These are phyloP conservation scores for Coemansia javaensis DNA, from an alignment of 192 early-diverging fungal species.

Conservation along the genomic window DNA sequence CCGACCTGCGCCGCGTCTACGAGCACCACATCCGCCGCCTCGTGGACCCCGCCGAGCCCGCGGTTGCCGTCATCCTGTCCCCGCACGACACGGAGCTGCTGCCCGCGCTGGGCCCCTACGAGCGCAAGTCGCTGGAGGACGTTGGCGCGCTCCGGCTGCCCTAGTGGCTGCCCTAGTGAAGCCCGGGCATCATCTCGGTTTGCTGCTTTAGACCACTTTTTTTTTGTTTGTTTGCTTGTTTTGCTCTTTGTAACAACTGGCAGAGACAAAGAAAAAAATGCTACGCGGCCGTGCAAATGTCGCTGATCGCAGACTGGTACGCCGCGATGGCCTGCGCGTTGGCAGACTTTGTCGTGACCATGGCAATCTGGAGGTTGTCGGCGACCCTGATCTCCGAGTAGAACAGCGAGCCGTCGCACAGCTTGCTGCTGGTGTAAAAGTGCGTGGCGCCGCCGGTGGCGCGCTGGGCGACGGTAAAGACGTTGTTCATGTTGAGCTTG, in stretches of 20 bases:
- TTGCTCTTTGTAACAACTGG: no score
- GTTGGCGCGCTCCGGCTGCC: background rate
- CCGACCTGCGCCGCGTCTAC: conserved; percentile 34
- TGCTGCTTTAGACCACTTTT: no score
- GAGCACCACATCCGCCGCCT: conserved; percentile 20
- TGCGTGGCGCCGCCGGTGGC: conserved; percentile 52
- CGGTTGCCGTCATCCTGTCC: conserved; percentile 16
- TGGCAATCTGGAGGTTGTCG: conserved; percentile 31
- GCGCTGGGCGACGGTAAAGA: conserved; percentile 65
- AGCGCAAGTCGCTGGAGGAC: conserved; percentile 11
- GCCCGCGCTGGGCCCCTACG: conserved; percentile 23
- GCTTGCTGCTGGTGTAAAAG: conserved; percentile 57
- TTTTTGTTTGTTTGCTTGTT: no score
- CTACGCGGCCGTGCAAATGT: conserved; percentile 46
- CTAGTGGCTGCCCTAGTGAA: no score
- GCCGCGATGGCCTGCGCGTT: conserved; percentile 29
- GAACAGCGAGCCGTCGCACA: conserved; percentile 57
- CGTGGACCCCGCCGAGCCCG: conserved; percentile 14
- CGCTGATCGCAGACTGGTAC: conserved; percentile 48
- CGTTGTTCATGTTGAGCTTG: conserved; percentile 55
- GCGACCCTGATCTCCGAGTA: conserved; percentile 63
- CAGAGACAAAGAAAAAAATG: no score
- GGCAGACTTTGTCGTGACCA: conserved; percentile 40
- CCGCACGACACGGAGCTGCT: conserved; percentile 24
- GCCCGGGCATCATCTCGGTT: no score